A percentile compares a stretch with the other conserved stretches of the same genome.
Evolutionary conservation across 1,284 basidiomycete genomes (phyloP).

Genomic region (Ustanciosporium gigantosporum): DNA sequence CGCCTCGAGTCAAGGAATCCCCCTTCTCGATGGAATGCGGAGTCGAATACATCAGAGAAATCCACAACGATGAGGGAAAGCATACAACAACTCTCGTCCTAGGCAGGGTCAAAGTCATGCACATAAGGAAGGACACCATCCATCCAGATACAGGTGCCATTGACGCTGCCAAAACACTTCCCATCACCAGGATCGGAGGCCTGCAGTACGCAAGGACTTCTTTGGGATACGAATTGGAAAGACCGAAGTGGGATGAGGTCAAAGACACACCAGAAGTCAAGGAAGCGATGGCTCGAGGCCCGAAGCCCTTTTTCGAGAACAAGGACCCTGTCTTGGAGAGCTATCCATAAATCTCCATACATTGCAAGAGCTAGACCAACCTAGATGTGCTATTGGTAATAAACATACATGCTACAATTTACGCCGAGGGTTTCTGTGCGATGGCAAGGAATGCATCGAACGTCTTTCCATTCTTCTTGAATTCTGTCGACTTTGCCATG

Average conservation of each 20-base stretch:
- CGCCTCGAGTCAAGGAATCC: conserved; percentile 44
- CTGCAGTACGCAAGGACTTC: conserved; percentile 33
- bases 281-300: conserved; percentile 17
- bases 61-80: conserved; percentile 36
- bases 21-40: conserved; percentile 52
- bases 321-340: conserved; percentile 22
- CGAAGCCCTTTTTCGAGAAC: conserved; percentile 27
- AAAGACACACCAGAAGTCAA: conserved; percentile 32
- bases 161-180: conserved; percentile 38
- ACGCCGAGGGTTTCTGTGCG: conserved; percentile 6
- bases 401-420: neutral
- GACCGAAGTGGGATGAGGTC: conserved; percentile 36
- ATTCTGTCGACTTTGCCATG: conserved; percentile 25
- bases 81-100: conserved; percentile 48
- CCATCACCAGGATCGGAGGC: conserved; percentile 43
- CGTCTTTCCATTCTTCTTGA: conserved; percentile 18
- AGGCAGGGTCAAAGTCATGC: conserved; percentile 37
- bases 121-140: conserved; percentile 47
- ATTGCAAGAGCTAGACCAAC: neutral
- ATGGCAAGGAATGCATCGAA: conserved; percentile 36
- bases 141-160: conserved; percentile 33
- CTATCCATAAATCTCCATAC: conserved; percentile 19
- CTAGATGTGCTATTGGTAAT: neutral
- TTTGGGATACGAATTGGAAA: conserved; percentile 38
- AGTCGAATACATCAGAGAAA: conserved; percentile 37